These are phyloP conservation scores for Lachnellula willkommii DNA, from an alignment of 2,329 filamentous ascomycete species.

Conservation along the genomic window DNA sequence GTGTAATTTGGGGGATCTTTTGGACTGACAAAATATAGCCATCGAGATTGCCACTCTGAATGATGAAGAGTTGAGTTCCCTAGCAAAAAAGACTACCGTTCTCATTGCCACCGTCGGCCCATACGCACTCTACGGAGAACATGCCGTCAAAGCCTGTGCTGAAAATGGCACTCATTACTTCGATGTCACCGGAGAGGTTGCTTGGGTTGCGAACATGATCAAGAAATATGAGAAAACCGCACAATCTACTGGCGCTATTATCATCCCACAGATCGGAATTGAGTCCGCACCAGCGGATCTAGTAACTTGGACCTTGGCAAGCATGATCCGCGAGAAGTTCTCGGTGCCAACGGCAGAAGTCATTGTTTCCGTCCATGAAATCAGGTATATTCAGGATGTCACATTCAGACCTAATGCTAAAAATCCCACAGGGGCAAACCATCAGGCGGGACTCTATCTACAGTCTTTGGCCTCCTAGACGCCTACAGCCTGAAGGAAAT, in stretches of 20 bases:
- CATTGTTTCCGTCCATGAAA: constrained; percentile 43
- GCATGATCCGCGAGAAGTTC: constrained; percentile 45
- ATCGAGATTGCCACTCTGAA: constrained; percentile 50
- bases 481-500: constrained; percentile 46
- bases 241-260: constrained; percentile 48
- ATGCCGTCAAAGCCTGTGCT: constrained; percentile 56
- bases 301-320: constrained; percentile 46
- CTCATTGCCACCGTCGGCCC: constrained; percentile 57
- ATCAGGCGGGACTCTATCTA: constrained; percentile 65
- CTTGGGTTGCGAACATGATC: constrained; percentile 56
- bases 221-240: constrained; percentile 51
- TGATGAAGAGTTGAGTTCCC: constrained; percentile 39
- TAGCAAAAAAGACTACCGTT: constrained; percentile 52
- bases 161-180: constrained; percentile 60
- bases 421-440: constrained; percentile 39
- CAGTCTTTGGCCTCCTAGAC: constrained; percentile 56
- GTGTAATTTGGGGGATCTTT: not conserved
- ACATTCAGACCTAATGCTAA: constrained; percentile 1
- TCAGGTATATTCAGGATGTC: constrained; percentile 32
- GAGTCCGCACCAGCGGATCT: constrained; percentile 60
- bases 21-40: constrained; percentile 30
- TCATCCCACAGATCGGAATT: constrained; percentile 57
- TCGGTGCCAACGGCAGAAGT: constrained; percentile 48
- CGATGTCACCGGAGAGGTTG: constrained; percentile 57
- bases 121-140: constrained; percentile 51